A percentile compares a stretch with the other conserved stretches of the same genome.
These are phyloP conservation scores for Gleditsia sinensis DNA, from an alignment of 306 rosid genomes.

Conservation along the genomic window DNA sequence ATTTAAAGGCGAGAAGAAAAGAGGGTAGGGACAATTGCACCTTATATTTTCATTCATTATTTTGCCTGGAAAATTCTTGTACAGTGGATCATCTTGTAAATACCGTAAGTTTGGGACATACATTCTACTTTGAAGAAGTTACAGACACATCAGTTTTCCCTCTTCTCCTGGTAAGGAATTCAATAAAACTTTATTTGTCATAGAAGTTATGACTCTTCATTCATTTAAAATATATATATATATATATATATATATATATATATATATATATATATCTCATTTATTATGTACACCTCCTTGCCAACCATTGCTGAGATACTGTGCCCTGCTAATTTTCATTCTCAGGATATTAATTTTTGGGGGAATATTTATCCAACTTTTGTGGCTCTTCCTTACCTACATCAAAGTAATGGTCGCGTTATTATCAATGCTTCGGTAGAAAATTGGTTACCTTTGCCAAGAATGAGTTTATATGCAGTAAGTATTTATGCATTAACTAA, in stretches of 20 bases:
- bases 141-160: constrained; percentile 81
- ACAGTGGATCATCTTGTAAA: constrained; percentile 90
- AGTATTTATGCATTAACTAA: constrained; percentile 34
- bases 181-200: neutral
- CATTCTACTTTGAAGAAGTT: constrained; percentile 86
- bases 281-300: neutral
- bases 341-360: constrained; percentile 85
- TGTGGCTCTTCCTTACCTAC: constrained; percentile 84
- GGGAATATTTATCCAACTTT: constrained; percentile 86
- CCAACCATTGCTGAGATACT: neutral
- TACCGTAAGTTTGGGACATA: constrained; percentile 85
- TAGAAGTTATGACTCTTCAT: neutral
- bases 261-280: too few relatives aligned
- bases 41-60: neutral
- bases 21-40: too few relatives aligned
- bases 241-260: too few relatives aligned
- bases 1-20: too few relatives aligned
- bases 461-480: constrained; percentile 89
- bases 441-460: constrained; percentile 85
- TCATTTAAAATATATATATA: neutral
- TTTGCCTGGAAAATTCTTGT: neutral
- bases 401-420: constrained; percentile 68
- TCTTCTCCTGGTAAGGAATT: constrained; percentile 62
- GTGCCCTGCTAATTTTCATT: neutral
- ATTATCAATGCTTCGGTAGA: constrained; percentile 79